Conservation (phyloP, 1,284 basidiomycete species). For the Coriolopsis trogii region DNA sequence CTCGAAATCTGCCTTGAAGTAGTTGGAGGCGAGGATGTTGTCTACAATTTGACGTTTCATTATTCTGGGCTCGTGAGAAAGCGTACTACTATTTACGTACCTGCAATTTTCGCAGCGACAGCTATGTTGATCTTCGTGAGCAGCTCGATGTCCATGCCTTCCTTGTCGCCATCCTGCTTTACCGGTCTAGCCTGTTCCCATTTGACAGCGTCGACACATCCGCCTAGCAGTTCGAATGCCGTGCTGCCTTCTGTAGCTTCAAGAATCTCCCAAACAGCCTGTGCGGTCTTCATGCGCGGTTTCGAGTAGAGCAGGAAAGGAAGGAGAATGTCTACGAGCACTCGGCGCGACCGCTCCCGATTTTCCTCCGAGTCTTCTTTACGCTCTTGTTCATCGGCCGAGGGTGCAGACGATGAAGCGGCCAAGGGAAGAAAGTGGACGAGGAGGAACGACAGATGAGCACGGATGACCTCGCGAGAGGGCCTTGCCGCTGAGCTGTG, state of each 20-base stretch:
- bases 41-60: slow-evolving; percentile 40
- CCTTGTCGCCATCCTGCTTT: slow-evolving; percentile 37
- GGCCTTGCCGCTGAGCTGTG: slow-evolving; percentile 44
- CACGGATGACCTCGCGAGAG: slow-evolving; percentile 52
- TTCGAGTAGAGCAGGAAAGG: slow-evolving; percentile 78
- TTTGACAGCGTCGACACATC: slow-evolving; percentile 48
- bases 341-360: slow-evolving; percentile 39
- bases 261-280: slow-evolving; percentile 67
- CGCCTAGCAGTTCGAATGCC: slow-evolving; percentile 46
- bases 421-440: slow-evolving; percentile 43
- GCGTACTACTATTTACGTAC: slow-evolving; percentile 51
- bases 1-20: slow-evolving; percentile 42
- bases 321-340: slow-evolving; percentile 69
- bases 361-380: slow-evolving; percentile 21
- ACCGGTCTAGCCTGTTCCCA: slow-evolving; percentile 34
- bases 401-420: background rate
- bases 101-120: slow-evolving; percentile 62
- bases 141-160: slow-evolving; percentile 41
- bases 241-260: slow-evolving; percentile 33
- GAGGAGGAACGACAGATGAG: slow-evolving; percentile 68
- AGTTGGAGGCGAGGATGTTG: slow-evolving; percentile 57
- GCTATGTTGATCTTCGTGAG: slow-evolving; percentile 55
- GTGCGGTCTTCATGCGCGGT: slow-evolving; percentile 62
- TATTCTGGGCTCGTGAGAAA: too few species aligned
- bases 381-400: background rate